These are phyloP conservation scores for Suillus subalutaceus DNA, from an alignment of 768 basidiomycete genomes.

Conservation along the genomic window DNA sequence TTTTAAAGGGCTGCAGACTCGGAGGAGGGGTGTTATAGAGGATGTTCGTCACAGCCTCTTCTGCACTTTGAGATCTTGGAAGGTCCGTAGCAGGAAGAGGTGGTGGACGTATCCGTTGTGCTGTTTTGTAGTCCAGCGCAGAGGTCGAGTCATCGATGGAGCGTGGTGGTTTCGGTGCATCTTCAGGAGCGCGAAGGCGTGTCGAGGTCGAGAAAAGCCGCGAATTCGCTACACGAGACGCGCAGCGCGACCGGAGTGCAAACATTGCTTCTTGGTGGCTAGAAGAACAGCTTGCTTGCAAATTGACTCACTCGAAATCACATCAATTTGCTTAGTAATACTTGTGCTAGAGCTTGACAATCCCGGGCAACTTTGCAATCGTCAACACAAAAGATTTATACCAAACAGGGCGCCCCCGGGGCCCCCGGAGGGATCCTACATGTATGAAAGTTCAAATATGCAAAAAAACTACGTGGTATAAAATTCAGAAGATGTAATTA, in stretches of 20 bases:
- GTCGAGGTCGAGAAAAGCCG: conserved; percentile 28
- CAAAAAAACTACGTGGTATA: background rate
- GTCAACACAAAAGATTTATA: background rate
- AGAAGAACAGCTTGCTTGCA: background rate
- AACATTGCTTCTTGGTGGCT: conserved; percentile 9
- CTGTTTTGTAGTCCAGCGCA: conserved; percentile 88
- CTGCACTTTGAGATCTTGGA: conserved; percentile 83
- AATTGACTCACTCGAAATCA: background rate
- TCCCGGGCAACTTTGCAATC: background rate
- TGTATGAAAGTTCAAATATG: background rate
- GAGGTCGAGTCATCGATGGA: conserved; percentile 93
- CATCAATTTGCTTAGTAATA: background rate
- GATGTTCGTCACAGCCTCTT: conserved; percentile 97
- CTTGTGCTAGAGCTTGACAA: background rate
- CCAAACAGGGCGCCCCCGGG: background rate
- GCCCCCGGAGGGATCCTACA: background rate
- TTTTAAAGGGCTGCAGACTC: conserved; percentile 90
- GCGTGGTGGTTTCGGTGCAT: conserved; percentile 71
- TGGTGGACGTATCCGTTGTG: conserved; percentile 73
- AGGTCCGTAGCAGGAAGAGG: conserved; percentile 84
- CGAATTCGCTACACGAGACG: conserved; percentile 16
- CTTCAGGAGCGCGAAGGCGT: conserved; percentile 19
- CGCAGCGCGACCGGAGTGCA: conserved; percentile 24
- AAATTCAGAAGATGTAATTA: background rate
- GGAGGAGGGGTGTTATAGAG: conserved; percentile 95